Base-by-base conservation (phyloP, 768 basidiomycete species). In the Auricularia sp. region DNA sequence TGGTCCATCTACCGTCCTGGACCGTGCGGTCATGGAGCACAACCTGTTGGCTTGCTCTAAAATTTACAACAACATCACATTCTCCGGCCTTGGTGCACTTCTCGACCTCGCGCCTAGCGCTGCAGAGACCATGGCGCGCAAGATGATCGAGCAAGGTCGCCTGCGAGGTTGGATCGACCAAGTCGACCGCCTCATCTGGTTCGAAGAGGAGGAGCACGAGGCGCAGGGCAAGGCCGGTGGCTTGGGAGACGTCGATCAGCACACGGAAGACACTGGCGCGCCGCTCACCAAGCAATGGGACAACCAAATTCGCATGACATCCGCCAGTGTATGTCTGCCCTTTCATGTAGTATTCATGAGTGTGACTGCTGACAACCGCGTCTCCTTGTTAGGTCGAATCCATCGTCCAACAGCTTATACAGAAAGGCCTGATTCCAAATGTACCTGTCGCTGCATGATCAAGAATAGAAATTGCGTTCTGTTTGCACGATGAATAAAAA, bases 21-120 rank as follows among this genome's bases (percentile, higher is more conserved):
- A 98, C 74, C 85, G 95, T 58, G 97, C 97, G 5, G 94, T 99
- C 58, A 92, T 98, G 88, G 97, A 99, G 73, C 97, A 99, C 77
- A 99, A 99, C 74, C 81, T 99, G 10, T 84, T 98, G 66, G 93
- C 95, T 3, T 94, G 93, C 74, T 96, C 94, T 3, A 92, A 94
- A 71, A 93, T 98, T 62, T 99, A 98, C 74, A 93, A 92, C 73
- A 98, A 98, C 70, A 97, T 99, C 77, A 91, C 93, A 34, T 98
- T 98, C 76, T 79, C 83, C 34, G 97, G 96, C n/a, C 77, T 98
- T 10, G 97, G 97, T 23, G 85, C 90, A 1, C 78, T 98, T 16
- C 81, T 99, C 59, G 91, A 93, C 72, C 77, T 98, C 67, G 89
- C 91, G 3, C 90, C 96, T 14, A 88, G 89, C 34, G 93, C 93